These are phyloP conservation scores for Agaricus blazei DNA, from an alignment of 768 basidiomycete species.

Conservation along the genomic window DNA sequence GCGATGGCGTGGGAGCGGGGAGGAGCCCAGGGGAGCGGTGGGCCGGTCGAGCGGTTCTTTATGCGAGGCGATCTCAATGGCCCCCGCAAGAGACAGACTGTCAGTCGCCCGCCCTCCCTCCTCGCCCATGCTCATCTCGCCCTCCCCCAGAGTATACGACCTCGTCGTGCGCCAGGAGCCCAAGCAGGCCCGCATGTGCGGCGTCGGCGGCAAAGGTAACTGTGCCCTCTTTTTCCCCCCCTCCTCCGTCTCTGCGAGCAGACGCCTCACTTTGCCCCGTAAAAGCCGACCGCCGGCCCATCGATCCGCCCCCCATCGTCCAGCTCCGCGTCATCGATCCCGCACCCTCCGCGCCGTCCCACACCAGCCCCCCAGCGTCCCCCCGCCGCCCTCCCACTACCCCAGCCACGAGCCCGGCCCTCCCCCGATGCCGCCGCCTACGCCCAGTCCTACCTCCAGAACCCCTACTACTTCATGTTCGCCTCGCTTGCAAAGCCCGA, in stretches of 20 bases:
- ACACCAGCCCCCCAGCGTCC: conserved; percentile 4
- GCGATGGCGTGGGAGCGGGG: too few relatives aligned
- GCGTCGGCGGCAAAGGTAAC: conserved; percentile 74
- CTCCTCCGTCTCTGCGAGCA: background rate
- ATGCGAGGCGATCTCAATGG: background rate
- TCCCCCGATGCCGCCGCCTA: conserved; percentile 33
- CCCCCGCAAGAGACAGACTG: conserved; percentile 5
- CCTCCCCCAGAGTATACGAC: conserved; percentile 65
- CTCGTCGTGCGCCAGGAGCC: conserved; percentile 87
- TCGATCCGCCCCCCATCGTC: conserved; percentile 96
- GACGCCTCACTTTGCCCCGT: background rate
- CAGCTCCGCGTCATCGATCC: conserved; percentile 86
- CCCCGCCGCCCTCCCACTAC: conserved; percentile 1
- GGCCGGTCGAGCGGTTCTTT: too few relatives aligned
- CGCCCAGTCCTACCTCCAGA: conserved; percentile 68
- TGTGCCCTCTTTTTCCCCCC: conserved; percentile 6
- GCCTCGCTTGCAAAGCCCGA: conserved; percentile 87
- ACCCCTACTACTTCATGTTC: conserved; percentile 96
- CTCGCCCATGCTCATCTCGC: conserved; percentile 16
- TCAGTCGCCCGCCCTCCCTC: conserved; percentile 20
- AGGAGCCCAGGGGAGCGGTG: too few relatives aligned
- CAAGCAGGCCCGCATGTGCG: conserved; percentile 88
- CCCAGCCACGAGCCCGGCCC: conserved; percentile 18
- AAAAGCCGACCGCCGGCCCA: conserved; percentile 88
- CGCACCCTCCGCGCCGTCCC: background rate